Evolutionary conservation across 2,329 filamentous ascomycete genomes (phyloP), one percentile per base, ranked within the genome.

Genomic region (Apiospora hydei): DNA sequence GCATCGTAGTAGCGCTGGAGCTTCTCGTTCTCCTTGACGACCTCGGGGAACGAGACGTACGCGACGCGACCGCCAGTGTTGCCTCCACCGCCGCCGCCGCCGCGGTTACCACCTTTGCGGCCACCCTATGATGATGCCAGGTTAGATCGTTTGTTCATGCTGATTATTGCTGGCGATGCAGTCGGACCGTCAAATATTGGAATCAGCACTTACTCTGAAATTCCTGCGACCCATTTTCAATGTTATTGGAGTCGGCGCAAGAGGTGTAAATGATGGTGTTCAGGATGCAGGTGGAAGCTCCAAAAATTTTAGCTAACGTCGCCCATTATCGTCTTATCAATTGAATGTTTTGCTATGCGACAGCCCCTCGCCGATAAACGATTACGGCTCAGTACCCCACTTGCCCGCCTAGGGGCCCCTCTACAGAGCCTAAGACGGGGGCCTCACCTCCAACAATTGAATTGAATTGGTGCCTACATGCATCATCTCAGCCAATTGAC

Each of bases 1-100:
- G 88, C 86, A 80, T 97, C 92, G 86, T 99, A 99, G 85, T 93
- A 98, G 75, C 87, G 86, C 84, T 98, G 93, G 75, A 97, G 92
- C 78, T 92, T 92, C 80, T 93, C 92, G 83, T 99, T 98, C 77
- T 91, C 85, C 85, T 95, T 96, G 77, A 87, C 84, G 71, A 97
- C 87, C 51, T 92, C 88, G 24, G 88, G 84, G 80, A 90, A 91
- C 8, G 79, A 80, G 75, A 81, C 78, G 77, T 84, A 84, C n/a
- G 74, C 69, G 69, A 70, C 41, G 34, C 77, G 82, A 70, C 85
- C 83, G 74, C 85, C 84, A 76, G 84, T 83, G 73, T 85, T 82
- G 76, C 82, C 79, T 76, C 84, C 80, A 70, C 81, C 82, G 71
- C 83, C 83, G 51, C 82, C 77, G 71, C 79, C 77, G 34, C 74